Evolutionary conservation across 2,329 filamentous ascomycete genomes (phyloP).

Genomic region (Fusarium citri): DNA sequence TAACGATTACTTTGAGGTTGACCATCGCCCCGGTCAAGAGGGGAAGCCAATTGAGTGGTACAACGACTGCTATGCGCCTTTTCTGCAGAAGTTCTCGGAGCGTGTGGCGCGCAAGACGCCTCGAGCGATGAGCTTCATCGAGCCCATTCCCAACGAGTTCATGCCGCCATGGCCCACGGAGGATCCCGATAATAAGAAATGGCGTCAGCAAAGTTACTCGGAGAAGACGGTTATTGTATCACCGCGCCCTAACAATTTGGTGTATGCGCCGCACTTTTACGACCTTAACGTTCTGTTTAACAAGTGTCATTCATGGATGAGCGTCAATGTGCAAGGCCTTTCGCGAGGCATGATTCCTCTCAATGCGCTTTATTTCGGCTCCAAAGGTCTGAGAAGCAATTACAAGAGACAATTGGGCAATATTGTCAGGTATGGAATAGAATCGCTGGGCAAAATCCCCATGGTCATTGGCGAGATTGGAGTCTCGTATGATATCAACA

Average conservation of each 20-base stretch:
- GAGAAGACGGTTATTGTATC: conserved; percentile 45
- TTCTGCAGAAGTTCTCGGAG: conserved; percentile 52
- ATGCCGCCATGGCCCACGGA: conserved; percentile 52
- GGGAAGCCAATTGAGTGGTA: conserved; percentile 56
- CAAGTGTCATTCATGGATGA: conserved; percentile 52
- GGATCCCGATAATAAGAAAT: conserved; percentile 20
- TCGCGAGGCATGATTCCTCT: conserved; percentile 55
- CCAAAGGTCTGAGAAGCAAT: conserved; percentile 52
- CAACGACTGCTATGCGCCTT: conserved; percentile 56
- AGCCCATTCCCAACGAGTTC: conserved; percentile 57
- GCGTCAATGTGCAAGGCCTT: conserved; percentile 56
- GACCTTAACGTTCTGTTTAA: conserved; percentile 56
- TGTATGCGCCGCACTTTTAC: conserved; percentile 58
- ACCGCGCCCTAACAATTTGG: conserved; percentile 49
- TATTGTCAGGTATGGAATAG: conserved; percentile 49
- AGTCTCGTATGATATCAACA: conserved; percentile 56
- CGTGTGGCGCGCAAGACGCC: conserved; percentile 49
- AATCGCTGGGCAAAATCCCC: conserved; percentile 51
- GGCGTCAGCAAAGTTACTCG: conserved; percentile 41
- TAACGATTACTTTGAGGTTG: conserved; percentile 52
- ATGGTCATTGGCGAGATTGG: conserved; percentile 56
- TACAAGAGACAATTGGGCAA: conserved; percentile 54
- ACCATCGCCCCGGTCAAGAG: conserved; percentile 53
- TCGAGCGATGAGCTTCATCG: conserved; percentile 52
- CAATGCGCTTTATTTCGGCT: conserved; percentile 55